Evolutionary conservation across 208 protist species (phyloP), one percentile per base, ranked within the genome.

Genomic region (Crithidia acanthocephali): DNA sequence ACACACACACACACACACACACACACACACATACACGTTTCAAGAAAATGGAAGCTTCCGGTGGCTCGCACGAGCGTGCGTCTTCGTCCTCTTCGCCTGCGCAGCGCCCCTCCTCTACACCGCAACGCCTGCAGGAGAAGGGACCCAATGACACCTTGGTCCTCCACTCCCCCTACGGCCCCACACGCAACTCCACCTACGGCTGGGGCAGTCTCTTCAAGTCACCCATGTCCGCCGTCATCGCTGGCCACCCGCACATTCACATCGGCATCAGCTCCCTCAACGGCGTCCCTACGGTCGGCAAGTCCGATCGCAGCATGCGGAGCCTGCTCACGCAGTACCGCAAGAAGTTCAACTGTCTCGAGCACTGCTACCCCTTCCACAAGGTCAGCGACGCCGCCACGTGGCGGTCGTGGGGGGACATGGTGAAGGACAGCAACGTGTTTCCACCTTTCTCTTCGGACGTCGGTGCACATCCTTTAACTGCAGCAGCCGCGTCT

Each of bases 361-460:
- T 94, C 11, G 88, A 92, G 72, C 88, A 94, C 76, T 94, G 88
- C 72, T 90, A 94, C 68, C 80, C 86, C 15, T 94, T 82, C 57
- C 86, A 94, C 72, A 80, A 76, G 40, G 73, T 88, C 2, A 71
- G 70, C 22, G 84, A 91, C 35, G 60, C 68, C 27, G 52, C 50
- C 0, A 76, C 77, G 55, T 94, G 88, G 86, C 64, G n/a, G 20
- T 67, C 45, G 40, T 94, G 88, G 86, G 68, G 60, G 25, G 75
- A 82, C 27, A 83, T 90, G 77, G 74, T 79, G 69, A 28, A 45
- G 45, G 55, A 77, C 61, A 78, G 58, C 72, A 65, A 68, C 56
- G 25, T 22, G 23, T 10, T 60, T 23, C 4, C 2, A n/a, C n/a
- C n/a, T n/a, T n/a, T n/a, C n/a, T n/a, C n/a, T n/a, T n/a, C n/a